Base-by-base conservation (phyloP, 352 stramenopile genomes). In the Aphanomyces cochlioides region DNA sequence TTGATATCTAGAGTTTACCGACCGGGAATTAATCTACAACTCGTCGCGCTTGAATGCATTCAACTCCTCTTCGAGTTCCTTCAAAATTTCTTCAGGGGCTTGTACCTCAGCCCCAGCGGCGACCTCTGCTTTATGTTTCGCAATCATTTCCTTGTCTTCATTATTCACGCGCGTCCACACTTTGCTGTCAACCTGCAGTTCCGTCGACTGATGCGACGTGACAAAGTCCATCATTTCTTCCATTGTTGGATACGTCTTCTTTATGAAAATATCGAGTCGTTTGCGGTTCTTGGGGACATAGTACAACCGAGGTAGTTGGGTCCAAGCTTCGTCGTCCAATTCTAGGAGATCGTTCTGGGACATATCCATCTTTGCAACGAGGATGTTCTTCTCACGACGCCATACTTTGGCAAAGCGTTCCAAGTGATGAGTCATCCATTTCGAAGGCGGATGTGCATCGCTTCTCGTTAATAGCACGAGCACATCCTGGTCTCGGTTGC, bases 361-460 rank as follows among this genome's bases (percentile, higher is more conserved):
- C 64, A 70, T 61, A 43, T 70, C 64, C 64, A 70, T 70, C 15
- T 19, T 54, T 7, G 64, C 64, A 17, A 70, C 40, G 4, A 70
- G 19, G 2, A 70, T 12, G 7, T 38, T 19, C 37, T 60, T 47
- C 38, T 70, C 64, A 19, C 64, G 64, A 21, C 64, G 64, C 64
- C 64, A 70, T 17, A 70, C 64, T 41, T 70, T 70, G 38, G 64
- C 64, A 15, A 70, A 70, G 3, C 28, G 19, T 10, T 70, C 64
- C 10, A 70, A 5, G 36, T 70, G 64, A 7, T 47, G 64, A 15
- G n/a, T 21, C 19, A 70, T 61, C 64, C 64, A 70, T 21, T 41
- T 7, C 7, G 64, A 70, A 21, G 64, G 64, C 34, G 36, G 36
- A 19, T 70, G 64, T 15, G 17, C 21, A 0, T 60, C 34, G 38